Evolutionary conservation across 1,284 basidiomycete species (phyloP).

Genomic region (Ustilago crameri): DNA sequence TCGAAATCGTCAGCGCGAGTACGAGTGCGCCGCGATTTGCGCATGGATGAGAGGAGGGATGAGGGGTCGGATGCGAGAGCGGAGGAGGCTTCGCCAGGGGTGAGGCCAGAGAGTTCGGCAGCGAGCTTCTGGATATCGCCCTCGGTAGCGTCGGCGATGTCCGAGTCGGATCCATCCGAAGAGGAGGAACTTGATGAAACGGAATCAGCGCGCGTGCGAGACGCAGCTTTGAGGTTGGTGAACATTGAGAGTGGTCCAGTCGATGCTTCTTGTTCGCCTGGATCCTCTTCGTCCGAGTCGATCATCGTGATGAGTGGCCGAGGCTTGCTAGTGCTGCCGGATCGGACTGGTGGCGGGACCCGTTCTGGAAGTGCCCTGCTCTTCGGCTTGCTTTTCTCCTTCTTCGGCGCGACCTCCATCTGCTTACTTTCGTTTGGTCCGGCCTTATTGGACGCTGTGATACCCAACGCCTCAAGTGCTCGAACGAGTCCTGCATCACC

Average conservation of each 20-base stretch:
- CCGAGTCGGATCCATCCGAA: slow-evolving; percentile 14
- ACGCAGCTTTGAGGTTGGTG: neutral
- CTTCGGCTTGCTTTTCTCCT: slow-evolving; percentile 3
- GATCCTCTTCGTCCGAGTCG: slow-evolving; percentile 15
- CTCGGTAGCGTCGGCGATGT: neutral
- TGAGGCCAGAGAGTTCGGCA: slow-evolving; percentile 22
- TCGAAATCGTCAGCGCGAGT: slow-evolving; percentile 7
- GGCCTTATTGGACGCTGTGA: neutral
- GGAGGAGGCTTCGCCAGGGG: slow-evolving; percentile 9
- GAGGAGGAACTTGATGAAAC: slow-evolving; percentile 21
- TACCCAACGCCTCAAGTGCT: slow-evolving; percentile 8
- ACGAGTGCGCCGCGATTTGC: neutral
- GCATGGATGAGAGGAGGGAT: neutral
- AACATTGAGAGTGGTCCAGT: slow-evolving; percentile 20
- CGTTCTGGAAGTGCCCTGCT: slow-evolving; percentile 15
- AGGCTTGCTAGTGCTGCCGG: neutral
- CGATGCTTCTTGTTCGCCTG: neutral
- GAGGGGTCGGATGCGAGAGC: neutral
- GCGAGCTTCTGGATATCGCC: slow-evolving; percentile 38
- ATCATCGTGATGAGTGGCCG: slow-evolving; percentile 40
- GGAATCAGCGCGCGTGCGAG: slow-evolving; percentile 6
- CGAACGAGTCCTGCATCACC: neutral
- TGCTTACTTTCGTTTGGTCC: neutral
- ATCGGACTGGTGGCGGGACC: slow-evolving; percentile 11
- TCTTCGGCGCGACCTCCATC: neutral